Percentiles rank a stretch among this genome's conserved stretches.
Conservation (phyloP, 2,329 filamentous ascomycete genomes). For the Diaporthe sp. region DNA sequence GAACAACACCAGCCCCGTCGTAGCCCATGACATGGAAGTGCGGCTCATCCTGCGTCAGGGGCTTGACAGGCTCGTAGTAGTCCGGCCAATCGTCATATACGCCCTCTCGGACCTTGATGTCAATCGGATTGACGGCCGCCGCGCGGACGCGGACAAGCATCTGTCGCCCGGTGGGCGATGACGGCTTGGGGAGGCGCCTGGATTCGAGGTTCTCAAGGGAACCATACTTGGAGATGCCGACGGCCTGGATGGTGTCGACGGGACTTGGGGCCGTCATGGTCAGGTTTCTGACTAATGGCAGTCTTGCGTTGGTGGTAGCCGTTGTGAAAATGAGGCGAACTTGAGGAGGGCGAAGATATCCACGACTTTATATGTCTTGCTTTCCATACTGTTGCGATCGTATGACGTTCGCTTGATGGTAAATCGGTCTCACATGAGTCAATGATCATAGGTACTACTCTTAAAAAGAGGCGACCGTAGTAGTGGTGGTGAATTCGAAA, state of each 20-base stretch:
- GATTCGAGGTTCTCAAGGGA: constrained; percentile 39
- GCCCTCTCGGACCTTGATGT: constrained; percentile 48
- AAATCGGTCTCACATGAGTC: not conserved
- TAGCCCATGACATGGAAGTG: constrained; percentile 54
- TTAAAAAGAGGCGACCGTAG: too few relatives aligned
- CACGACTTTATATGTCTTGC: not conserved
- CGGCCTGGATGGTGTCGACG: constrained; percentile 37
- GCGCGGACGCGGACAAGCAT: constrained; percentile 42
- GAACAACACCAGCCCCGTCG: constrained; percentile 53
- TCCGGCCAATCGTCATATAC: constrained; percentile 50
- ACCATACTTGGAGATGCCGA: constrained; percentile 40
- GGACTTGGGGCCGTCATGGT: constrained; percentile 2
- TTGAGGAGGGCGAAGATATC: not conserved
- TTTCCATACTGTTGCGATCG: not conserved
- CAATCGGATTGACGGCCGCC: constrained; percentile 49
- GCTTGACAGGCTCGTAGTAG: constrained; percentile 46
- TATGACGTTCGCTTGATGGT: constrained; percentile 19
- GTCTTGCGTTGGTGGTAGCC: not conserved
- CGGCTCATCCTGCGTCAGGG: constrained; percentile 34
- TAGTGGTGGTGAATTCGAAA: not conserved
- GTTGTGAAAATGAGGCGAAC: not conserved
- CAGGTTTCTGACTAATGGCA: not conserved
- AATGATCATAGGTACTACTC: not conserved
- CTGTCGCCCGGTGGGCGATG: constrained; percentile 38
- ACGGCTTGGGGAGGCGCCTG: constrained; percentile 34